Percentiles rank a stretch among this genome's conserved stretches.
These are phyloP conservation scores for Aspergillus bertholletiae DNA, from an alignment of 495 filamentous ascomycete genomes.

Conservation along the genomic window DNA sequence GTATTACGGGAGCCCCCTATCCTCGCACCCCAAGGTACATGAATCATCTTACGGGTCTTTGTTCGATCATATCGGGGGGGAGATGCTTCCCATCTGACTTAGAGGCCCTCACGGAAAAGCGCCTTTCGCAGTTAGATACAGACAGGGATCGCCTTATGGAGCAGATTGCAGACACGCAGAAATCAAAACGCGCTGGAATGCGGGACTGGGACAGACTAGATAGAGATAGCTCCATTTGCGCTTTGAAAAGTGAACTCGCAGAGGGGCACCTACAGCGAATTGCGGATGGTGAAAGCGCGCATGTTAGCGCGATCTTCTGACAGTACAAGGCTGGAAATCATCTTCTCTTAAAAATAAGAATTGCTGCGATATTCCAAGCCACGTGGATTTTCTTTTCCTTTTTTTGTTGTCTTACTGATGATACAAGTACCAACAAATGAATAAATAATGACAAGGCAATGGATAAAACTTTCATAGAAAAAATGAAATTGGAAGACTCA, in stretches of 20 bases:
- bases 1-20: constrained; percentile 44
- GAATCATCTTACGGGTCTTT: constrained; percentile 49
- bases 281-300: constrained; percentile 49
- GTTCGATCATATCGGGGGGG: constrained; percentile 51
- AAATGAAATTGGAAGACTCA: too few relatives aligned
- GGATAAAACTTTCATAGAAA: not conserved
- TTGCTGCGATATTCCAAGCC: not conserved
- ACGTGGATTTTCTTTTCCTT: too few relatives aligned
- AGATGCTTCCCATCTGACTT: constrained; percentile 32
- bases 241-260: constrained; percentile 57
- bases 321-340: not conserved
- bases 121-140: constrained; percentile 48
- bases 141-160: constrained; percentile 54
- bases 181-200: constrained; percentile 44
- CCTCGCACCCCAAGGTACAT: constrained; percentile 49
- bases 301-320: constrained; percentile 43
- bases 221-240: constrained; percentile 55
- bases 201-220: constrained; percentile 60
- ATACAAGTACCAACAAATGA: too few relatives aligned
- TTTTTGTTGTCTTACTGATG: too few relatives aligned
- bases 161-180: constrained; percentile 53
- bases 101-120: constrained; percentile 42
- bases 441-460: too few relatives aligned
- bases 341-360: not conserved
- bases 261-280: constrained; percentile 57